Conservation (phyloP, 225 moss, liverwort and hornwort genomes). For the Bryum argenteum region DNA sequence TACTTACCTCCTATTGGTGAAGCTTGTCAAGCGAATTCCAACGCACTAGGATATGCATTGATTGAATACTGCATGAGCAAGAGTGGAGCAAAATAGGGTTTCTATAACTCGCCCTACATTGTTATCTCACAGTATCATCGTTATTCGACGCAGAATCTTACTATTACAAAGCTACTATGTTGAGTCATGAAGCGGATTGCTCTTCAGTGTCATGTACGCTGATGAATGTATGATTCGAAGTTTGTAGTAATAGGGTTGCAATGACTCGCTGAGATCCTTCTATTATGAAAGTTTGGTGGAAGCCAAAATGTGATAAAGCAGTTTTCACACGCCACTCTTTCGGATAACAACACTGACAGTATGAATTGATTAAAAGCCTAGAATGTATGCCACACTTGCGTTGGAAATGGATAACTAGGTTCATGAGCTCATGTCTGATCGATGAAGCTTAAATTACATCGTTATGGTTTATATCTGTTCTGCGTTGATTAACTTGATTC, state of each 20-base stretch:
- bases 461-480: no score
- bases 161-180: neutral
- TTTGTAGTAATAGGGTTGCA: neutral
- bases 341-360: neutral
- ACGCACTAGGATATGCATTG: neutral
- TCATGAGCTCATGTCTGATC: neutral
- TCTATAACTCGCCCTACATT: neutral
- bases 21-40: neutral
- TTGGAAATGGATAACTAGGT: neutral
- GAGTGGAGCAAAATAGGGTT: slow-evolving; percentile 6
- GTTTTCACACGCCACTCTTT: neutral
- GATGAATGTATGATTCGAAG: neutral
- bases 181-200: neutral
- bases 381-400: no score
- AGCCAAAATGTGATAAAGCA: neutral
- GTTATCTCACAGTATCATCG: neutral
- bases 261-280: neutral
- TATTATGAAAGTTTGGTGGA: neutral
- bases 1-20: neutral
- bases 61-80: neutral
- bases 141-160: neutral
- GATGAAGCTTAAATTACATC: no score
- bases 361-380: no score
- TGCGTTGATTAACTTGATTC: neutral
- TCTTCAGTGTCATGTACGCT: neutral